Conservation (phyloP, 1,284 basidiomycete genomes). For the Omphalotus olearius region DNA sequence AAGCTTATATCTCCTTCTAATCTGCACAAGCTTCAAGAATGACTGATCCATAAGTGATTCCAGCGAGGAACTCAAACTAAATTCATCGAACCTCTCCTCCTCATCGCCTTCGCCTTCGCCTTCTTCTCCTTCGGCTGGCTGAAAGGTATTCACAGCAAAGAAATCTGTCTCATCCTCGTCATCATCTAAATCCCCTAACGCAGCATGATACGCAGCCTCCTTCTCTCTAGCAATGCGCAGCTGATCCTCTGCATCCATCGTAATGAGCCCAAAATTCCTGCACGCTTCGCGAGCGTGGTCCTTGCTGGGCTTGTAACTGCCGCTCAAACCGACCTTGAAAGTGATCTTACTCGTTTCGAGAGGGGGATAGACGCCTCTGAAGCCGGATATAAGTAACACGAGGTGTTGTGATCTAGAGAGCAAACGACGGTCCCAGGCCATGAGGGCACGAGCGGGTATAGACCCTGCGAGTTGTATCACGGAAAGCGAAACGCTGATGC, state of each 20-base stretch:
- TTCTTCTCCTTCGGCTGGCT: conserved; percentile 20
- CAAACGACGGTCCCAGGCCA: conserved; percentile 61
- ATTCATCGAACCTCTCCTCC: conserved; percentile 42
- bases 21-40: conserved; percentile 46
- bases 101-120: conserved; percentile 31
- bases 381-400: conserved; percentile 54
- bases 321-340: conserved; percentile 56
- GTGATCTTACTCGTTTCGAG: conserved; percentile 24
- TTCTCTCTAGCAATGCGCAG: conserved; percentile 29
- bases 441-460: conserved; percentile 50
- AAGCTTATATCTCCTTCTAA: conserved; percentile 44
- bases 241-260: conserved; percentile 35
- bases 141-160: neutral
- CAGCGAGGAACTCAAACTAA: conserved; percentile 56
- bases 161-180: conserved; percentile 13
- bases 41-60: conserved; percentile 52
- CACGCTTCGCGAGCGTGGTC: conserved; percentile 42
- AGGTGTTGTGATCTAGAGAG: conserved; percentile 47
- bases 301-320: conserved; percentile 48
- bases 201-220: conserved; percentile 22
- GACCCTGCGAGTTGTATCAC: conserved; percentile 40
- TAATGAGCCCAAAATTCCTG: conserved; percentile 43
- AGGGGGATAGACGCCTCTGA: conserved; percentile 40
- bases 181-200: conserved; percentile 16
- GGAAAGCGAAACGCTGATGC: conserved; percentile 51